phyloP scores from a whole-genome alignment of 2,329 filamentous ascomycete species.

The Graphilbum ipis-grandicollis region DNA sequence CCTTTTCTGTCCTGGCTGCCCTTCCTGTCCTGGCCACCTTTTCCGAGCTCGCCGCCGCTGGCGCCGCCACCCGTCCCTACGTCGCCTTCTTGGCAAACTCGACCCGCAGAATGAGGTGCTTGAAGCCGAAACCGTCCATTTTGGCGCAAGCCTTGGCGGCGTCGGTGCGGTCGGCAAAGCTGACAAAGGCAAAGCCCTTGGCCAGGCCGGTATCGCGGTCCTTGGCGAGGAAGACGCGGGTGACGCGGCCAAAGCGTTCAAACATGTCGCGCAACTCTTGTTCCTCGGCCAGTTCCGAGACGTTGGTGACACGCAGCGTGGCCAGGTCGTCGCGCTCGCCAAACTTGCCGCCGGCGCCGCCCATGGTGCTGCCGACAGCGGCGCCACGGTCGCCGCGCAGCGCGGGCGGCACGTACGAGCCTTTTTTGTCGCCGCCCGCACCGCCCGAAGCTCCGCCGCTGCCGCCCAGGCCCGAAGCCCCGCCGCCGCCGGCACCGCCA shows the following conservation, averaged over 20 bases:
- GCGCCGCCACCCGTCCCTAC: too few species aligned
- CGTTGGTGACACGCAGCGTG: conserved; percentile 93
- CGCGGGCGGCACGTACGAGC: conserved; percentile 88
- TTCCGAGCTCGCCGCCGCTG: too few species aligned
- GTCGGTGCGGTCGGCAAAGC: conserved; percentile 77
- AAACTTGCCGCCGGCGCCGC: conserved; percentile 54
- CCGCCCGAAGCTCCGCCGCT: conserved; percentile 34
- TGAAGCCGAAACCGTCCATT: conserved; percentile 92
- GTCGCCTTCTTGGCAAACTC: conserved; percentile 69
- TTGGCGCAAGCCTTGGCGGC: conserved; percentile 87
- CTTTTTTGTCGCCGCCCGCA: conserved; percentile 47
- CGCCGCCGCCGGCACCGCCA: conserved; percentile 22
- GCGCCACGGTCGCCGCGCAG: conserved; percentile 59
- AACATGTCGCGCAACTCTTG: conserved; percentile 93
- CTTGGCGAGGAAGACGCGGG: conserved; percentile 93
- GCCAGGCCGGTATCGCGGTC: conserved; percentile 90
- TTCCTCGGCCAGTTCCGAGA: conserved; percentile 95
- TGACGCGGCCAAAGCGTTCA: conserved; percentile 91
- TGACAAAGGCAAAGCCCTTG: conserved; percentile 98
- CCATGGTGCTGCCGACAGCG: conserved; percentile 44
- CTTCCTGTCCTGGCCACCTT: too few species aligned
- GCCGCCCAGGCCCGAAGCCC: conserved; percentile 15
- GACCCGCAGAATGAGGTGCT: conserved; percentile 71
- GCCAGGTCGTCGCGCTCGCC: conserved; percentile 89
- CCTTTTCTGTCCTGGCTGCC: too few species aligned